phyloP scores from a whole-genome alignment of 208 protist genomes.

The Wallacemonas sp. region DNA sequence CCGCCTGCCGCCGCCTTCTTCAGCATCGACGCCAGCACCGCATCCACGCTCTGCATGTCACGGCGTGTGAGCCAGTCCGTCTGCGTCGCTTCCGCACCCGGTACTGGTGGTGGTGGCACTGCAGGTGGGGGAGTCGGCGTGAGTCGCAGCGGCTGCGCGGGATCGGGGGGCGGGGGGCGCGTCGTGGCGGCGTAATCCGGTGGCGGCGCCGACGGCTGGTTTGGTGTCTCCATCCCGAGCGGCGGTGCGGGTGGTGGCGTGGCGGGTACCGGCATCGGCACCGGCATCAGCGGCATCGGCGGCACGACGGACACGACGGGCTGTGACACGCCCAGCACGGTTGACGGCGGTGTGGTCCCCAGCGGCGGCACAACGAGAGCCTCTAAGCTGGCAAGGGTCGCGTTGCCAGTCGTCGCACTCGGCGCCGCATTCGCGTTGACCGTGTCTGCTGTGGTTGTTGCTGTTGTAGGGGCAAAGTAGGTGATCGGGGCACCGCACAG shows the following conservation, averaged over 20 bases:
- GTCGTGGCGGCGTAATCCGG: neutral
- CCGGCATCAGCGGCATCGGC: neutral
- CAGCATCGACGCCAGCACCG: constrained; percentile 30
- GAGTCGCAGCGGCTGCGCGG: neutral
- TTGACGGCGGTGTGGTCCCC: constrained; percentile 1
- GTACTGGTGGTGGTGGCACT: too few relatives aligned
- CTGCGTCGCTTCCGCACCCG: too few relatives aligned
- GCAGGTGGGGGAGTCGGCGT: neutral
- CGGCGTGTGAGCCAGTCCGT: constrained; percentile 1
- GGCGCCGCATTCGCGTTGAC: neutral
- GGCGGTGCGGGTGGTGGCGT: neutral
- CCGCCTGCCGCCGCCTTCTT: constrained; percentile 1
- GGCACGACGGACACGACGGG: neutral
- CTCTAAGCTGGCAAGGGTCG: neutral
- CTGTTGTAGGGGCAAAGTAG: too few relatives aligned
- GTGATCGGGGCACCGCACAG: constrained; percentile 21
- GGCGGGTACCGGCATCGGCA: neutral
- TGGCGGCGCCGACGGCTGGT: constrained; percentile 5
- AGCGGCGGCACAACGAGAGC: neutral
- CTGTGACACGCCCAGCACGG: constrained; percentile 1
- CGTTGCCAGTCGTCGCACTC: neutral
- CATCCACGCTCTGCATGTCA: constrained; percentile 37
- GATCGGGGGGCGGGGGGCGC: neutral
- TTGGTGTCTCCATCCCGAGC: neutral
- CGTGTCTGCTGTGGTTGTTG: too few relatives aligned